Base-by-base conservation (phyloP, 331 rosid genomes). In the Arachis monticola region DNA sequence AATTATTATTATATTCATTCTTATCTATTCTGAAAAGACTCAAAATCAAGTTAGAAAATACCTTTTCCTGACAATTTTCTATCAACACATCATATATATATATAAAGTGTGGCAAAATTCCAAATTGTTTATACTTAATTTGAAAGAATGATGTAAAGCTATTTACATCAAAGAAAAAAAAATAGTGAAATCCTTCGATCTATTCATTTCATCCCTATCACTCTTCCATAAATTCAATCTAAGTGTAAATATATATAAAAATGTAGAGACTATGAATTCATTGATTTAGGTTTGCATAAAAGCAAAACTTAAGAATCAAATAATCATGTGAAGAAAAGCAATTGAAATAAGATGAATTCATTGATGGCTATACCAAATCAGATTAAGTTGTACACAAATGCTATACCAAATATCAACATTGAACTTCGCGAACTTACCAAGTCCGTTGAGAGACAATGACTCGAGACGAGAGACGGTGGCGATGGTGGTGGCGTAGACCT, bases 121-220 rank as follows among this genome's bases (percentile, higher is more conserved):
- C 69, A 64, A 58, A 31, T 32, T 68, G 45, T 79, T 7, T 41
- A 66, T 52, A 7, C 8, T 66, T 55, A 52, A 60, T 56, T 51
- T 11, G 8, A 60, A 70, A 67, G 74, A 72, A 71, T 66, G 22
- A 57, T 40, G 46, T 51, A 51, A 35, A 60, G 56, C 71, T 69
- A 69, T 51, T 38, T 30, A 31, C 67, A 70, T 48, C 14, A 58
- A 62, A 74, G 7, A 47, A 5, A 75, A 60, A 27, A 47, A 5
- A 75, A 66, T 31, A 60, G 59, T 17, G 48, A 79, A 17, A 66
- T 45, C 10, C 75, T 45, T n/a, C 38, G 60, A 61, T 72, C 40
- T 2, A 35, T 35, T 35, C 3, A 35, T 35, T 35, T 78, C 46
- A 55, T 10, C 48, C 46, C 10, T 48, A 11, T 48, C 60, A 45